Evolutionary conservation across 768 basidiomycete species (phyloP).

Genomic region (Lactifluus subvellereus): DNA sequence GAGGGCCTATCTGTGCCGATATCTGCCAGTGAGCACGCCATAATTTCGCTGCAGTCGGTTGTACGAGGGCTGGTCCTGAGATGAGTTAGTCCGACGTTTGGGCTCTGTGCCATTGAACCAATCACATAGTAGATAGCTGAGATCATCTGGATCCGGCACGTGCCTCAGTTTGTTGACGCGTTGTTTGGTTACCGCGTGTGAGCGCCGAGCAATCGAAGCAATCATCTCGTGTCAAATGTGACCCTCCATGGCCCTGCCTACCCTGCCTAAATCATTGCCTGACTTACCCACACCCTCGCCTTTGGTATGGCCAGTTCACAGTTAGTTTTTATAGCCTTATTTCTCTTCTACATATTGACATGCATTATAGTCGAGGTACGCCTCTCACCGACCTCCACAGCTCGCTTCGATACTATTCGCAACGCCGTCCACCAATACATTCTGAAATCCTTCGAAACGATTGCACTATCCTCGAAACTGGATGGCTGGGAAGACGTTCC

Average conservation of each 20-base stretch:
- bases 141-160: conserved; percentile 6
- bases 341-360: not conserved
- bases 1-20: conserved; percentile 26
- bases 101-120: no score
- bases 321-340: conserved; percentile 32
- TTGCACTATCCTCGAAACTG: conserved; percentile 65
- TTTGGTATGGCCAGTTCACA: conserved; percentile 59
- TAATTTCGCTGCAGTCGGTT: not conserved
- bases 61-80: no score
- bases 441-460: conserved; percentile 50
- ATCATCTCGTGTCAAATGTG: not conserved
- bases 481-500: conserved; percentile 76
- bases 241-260: conserved; percentile 17
- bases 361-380: conserved; percentile 70
- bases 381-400: conserved; percentile 57
- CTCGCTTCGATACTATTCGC: conserved; percentile 71
- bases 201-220: not conserved
- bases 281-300: conserved; percentile 6
- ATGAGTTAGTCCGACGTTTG: no score
- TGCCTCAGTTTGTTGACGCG: conserved; percentile 40
- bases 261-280: conserved; percentile 22
- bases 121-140: no score
- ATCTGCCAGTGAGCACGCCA: not conserved
- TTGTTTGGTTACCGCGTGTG: conserved; percentile 36
- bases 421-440: conserved; percentile 54